Evolutionary conservation across 768 basidiomycete genomes (phyloP).

Genomic region (Boletus subcaerulescens): DNA sequence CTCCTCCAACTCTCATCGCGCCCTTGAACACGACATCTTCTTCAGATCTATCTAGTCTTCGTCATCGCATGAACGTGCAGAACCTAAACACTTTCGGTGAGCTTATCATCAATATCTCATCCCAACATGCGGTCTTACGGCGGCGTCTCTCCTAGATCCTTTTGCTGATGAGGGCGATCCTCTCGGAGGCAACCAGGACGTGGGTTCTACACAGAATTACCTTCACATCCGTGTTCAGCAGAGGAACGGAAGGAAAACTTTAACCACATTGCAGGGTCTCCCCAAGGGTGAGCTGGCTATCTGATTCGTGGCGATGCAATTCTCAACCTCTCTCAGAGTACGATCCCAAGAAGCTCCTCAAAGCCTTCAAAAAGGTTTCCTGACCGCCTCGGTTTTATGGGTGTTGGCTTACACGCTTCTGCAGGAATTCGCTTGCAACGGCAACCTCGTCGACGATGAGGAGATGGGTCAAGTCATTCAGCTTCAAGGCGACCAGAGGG

Average conservation of each 20-base stretch:
- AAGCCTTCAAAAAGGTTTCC: slow-evolving; percentile 95
- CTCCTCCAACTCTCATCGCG: slow-evolving; percentile 28
- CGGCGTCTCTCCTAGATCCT: slow-evolving; percentile 60
- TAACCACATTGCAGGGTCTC: slow-evolving; percentile 96
- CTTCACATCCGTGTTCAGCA: slow-evolving; percentile 98
- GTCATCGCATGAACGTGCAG: slow-evolving; percentile 92
- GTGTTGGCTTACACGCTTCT: slow-evolving; percentile 6
- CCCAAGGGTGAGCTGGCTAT: slow-evolving; percentile 64
- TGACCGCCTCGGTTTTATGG: background rate
- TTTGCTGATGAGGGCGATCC: slow-evolving; percentile 93
- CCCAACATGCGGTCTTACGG: slow-evolving; percentile 7
- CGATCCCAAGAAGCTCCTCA: slow-evolving; percentile 96
- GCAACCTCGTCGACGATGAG: slow-evolving; percentile 92
- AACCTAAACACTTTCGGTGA: slow-evolving; percentile 81
- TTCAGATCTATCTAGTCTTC: slow-evolving; percentile 39
- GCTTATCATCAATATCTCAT: slow-evolving; percentile 15
- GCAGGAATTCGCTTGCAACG: slow-evolving; percentile 98
- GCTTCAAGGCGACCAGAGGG: slow-evolving; percentile 95
- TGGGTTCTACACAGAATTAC: slow-evolving; percentile 78
- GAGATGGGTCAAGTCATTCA: slow-evolving; percentile 97
- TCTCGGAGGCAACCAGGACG: slow-evolving; percentile 68
- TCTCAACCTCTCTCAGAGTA: slow-evolving; percentile 60
- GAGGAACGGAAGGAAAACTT: slow-evolving; percentile 96
- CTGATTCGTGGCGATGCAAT: slow-evolving; percentile 10
- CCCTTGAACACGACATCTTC: slow-evolving; percentile 46